These are phyloP conservation scores for Diaporthe longicolla DNA, from an alignment of 2,329 filamentous ascomycete genomes.

Conservation along the genomic window DNA sequence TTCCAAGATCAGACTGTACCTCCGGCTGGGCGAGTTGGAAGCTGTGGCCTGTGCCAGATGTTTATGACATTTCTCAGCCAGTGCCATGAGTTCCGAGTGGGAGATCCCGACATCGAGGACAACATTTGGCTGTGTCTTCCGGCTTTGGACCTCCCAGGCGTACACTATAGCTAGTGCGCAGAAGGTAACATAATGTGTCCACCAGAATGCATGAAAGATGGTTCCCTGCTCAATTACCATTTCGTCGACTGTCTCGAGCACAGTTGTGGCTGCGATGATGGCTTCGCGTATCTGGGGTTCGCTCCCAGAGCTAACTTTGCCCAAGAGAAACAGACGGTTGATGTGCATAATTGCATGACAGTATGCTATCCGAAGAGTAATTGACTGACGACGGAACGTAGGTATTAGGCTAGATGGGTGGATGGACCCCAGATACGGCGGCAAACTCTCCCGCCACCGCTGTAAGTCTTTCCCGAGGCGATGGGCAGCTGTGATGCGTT, in stretches of 20 bases:
- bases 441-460: slow-evolving; percentile 57
- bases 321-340: slow-evolving; percentile 67
- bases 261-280: slow-evolving; percentile 11
- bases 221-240: slow-evolving; percentile 45
- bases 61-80: slow-evolving; percentile 24
- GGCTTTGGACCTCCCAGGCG: slow-evolving; percentile 65
- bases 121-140: slow-evolving; percentile 14
- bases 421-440: slow-evolving; percentile 59
- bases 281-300: slow-evolving; percentile 14
- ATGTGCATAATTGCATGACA: slow-evolving; percentile 70
- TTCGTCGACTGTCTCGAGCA: slow-evolving; percentile 11
- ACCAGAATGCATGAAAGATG: slow-evolving; percentile 65
- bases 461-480: slow-evolving; percentile 57
- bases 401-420: slow-evolving; percentile 61
- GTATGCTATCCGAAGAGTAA: slow-evolving; percentile 67
- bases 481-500: slow-evolving; percentile 53
- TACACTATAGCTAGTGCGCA: slow-evolving; percentile 68
- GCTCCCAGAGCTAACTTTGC: slow-evolving; percentile 40
- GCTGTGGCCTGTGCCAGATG: slow-evolving; percentile 15
- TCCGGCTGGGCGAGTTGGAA: slow-evolving; percentile 11
- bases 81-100: not conserved
- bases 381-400: slow-evolving; percentile 63
- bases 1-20: slow-evolving; percentile 20
- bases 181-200: slow-evolving; percentile 67
- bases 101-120: slow-evolving; percentile 3